phyloP scores from a whole-genome alignment of 306 rosid genomes.

The Corylus avellana region DNA sequence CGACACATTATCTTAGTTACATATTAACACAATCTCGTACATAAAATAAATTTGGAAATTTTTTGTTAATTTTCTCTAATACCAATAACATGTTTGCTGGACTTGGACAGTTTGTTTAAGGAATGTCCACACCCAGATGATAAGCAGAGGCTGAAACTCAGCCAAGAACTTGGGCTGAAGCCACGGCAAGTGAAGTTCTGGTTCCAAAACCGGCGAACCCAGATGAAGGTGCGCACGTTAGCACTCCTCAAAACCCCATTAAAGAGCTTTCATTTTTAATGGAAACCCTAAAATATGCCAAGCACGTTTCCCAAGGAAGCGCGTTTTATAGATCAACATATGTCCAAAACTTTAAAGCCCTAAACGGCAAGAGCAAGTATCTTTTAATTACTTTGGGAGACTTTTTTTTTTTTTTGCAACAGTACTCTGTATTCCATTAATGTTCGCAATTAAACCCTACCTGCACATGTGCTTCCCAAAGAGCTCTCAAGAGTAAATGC shows the following conservation, averaged over 20 bases:
- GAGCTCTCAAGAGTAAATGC: constrained; percentile 54
- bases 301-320: constrained; percentile 59
- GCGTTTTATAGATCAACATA: constrained; percentile 24
- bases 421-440: constrained; percentile 69
- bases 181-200: constrained; percentile 98
- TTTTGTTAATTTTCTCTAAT: neutral
- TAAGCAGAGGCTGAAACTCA: constrained; percentile 81
- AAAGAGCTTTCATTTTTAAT: constrained; percentile 12
- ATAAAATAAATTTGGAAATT: too few relatives aligned
- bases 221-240: constrained; percentile 67
- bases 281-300: constrained; percentile 43
- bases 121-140: constrained; percentile 99
- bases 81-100: neutral
- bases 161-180: constrained; percentile 79
- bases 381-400: constrained; percentile 15
- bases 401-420: constrained; percentile 16
- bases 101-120: constrained; percentile 74
- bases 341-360: constrained; percentile 36
- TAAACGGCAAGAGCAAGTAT: constrained; percentile 27
- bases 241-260: neutral
- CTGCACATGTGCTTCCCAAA: constrained; percentile 64
- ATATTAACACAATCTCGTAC: too few relatives aligned
- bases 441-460: constrained; percentile 64
- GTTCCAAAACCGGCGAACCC: constrained; percentile 98
- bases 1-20: too few relatives aligned